Percentiles rank a stretch among this genome's conserved stretches.
Evolutionary conservation across 805 yeast genomes (phyloP).

Genomic region (Isabelozyma pseudorhagii): DNA sequence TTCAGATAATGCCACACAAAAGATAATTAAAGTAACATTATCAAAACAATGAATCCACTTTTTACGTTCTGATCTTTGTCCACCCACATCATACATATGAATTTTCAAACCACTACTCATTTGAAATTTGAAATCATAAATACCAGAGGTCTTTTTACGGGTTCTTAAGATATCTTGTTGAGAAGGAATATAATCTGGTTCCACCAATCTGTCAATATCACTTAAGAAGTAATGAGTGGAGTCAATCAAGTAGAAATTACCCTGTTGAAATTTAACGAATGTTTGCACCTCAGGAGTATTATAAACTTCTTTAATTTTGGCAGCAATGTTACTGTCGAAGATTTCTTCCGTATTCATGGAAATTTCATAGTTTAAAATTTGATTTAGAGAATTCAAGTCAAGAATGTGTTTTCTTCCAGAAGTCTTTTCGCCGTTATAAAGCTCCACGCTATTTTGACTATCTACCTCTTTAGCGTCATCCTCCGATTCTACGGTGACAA

Average conservation of each 20-base stretch:
- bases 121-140: slow-evolving; percentile 75
- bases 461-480: slow-evolving; percentile 2
- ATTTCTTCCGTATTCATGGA: slow-evolving; percentile 52
- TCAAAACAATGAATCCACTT: slow-evolving; percentile 98
- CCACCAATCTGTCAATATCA: slow-evolving; percentile 59
- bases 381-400: slow-evolving; percentile 38
- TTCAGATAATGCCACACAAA: slow-evolving; percentile 88
- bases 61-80: slow-evolving; percentile 91
- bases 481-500: slow-evolving; percentile 2
- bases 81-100: slow-evolving; percentile 79
- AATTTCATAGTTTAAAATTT: slow-evolving; percentile 44
- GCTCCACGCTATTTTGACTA: slow-evolving; percentile 7
- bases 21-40: slow-evolving; percentile 83
- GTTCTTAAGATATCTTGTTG: slow-evolving; percentile 80
- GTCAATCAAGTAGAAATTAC: slow-evolving; percentile 79
- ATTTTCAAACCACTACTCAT: slow-evolving; percentile 53
- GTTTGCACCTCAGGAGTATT: slow-evolving; percentile 53
- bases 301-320: slow-evolving; percentile 52
- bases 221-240: slow-evolving; percentile 78
- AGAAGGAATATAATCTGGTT: slow-evolving; percentile 63
- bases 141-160: slow-evolving; percentile 90
- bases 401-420: slow-evolving; percentile 16
- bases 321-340: slow-evolving; percentile 50
- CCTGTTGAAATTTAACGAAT: slow-evolving; percentile 56
- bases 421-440: slow-evolving; percentile 7